These are phyloP conservation scores for Meripilus lineatus DNA, from an alignment of 1,284 basidiomycete genomes.

Conservation along the genomic window DNA sequence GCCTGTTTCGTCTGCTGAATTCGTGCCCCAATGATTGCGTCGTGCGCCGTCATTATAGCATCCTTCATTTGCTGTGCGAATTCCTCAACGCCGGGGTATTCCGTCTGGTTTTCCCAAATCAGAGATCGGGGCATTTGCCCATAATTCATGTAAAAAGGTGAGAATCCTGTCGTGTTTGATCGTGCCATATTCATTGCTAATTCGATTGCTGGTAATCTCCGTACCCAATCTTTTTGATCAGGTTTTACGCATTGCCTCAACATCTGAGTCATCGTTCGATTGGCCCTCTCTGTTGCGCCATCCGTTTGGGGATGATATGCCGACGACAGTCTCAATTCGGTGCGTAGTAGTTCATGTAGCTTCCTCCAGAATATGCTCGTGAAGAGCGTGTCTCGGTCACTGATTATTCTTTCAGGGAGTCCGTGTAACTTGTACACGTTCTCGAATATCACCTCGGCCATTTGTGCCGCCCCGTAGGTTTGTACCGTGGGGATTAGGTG, in stretches of 20 bases:
- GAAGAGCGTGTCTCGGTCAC: constrained; percentile 20
- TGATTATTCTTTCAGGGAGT: constrained; percentile 17
- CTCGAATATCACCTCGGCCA: constrained; percentile 15
- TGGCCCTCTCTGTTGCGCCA: constrained; percentile 20
- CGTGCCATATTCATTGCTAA: constrained; percentile 16
- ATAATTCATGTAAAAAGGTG: constrained; percentile 31
- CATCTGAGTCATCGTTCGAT: constrained; percentile 21
- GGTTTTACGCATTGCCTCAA: constrained; percentile 19
- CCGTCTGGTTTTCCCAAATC: neutral
- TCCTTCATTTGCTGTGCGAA: constrained; percentile 3
- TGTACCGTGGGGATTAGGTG: constrained; percentile 17
- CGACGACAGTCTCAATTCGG: constrained; percentile 22
- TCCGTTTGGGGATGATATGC: constrained; percentile 30
- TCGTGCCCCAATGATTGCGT: constrained; percentile 20
- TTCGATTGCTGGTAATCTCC: too few species aligned
- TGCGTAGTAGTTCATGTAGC: constrained; percentile 19
- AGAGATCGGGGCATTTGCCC: constrained; percentile 25
- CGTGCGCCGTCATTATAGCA: constrained; percentile 18
- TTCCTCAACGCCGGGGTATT: constrained; percentile 5
- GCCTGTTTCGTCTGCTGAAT: constrained; percentile 23
- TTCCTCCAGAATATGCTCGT: constrained; percentile 22
- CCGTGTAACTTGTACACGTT: constrained; percentile 24
- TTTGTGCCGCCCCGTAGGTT: constrained; percentile 10
- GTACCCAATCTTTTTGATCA: too few species aligned
- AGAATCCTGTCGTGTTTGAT: constrained; percentile 30